Evolutionary conservation across 805 yeast species (phyloP).

Genomic region (Metschnikowia noctiluminum): DNA sequence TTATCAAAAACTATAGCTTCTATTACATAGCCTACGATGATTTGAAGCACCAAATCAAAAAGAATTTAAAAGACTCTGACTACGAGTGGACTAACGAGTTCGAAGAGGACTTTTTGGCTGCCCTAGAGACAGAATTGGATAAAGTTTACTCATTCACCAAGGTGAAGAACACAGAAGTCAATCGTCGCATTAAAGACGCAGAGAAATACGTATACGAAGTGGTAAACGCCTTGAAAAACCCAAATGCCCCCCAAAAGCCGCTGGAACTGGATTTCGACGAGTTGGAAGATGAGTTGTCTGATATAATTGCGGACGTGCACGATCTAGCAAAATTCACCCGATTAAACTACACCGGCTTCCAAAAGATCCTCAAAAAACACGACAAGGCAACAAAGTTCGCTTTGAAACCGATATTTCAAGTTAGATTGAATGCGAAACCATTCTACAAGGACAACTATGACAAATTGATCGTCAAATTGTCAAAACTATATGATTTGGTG

Average conservation of each 20-base stretch:
- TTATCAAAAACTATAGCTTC: slow-evolving; percentile 85
- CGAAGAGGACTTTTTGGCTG: slow-evolving; percentile 77
- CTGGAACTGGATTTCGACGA: slow-evolving; percentile 43
- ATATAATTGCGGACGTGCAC: slow-evolving; percentile 94
- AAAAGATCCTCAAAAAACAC: slow-evolving; percentile 93
- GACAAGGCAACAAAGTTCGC: slow-evolving; percentile 76
- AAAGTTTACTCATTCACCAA: slow-evolving; percentile 90
- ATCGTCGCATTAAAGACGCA: slow-evolving; percentile 78
- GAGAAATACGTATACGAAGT: slow-evolving; percentile 70
- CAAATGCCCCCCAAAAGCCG: slow-evolving; percentile 37
- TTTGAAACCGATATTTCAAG: slow-evolving; percentile 89
- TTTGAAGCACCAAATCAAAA: slow-evolving; percentile 75
- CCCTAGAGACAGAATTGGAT: slow-evolving; percentile 80
- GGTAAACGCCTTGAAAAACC: slow-evolving; percentile 45
- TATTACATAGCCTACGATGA: slow-evolving; percentile 92
- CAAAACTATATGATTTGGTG: slow-evolving; percentile 85
- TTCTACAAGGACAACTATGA: slow-evolving; percentile 96
- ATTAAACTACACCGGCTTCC: slow-evolving; percentile 94
- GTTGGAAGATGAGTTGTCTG: slow-evolving; percentile 46
- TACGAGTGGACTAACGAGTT: slow-evolving; percentile 67
- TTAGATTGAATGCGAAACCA: slow-evolving; percentile 87
- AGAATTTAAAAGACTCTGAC: slow-evolving; percentile 56
- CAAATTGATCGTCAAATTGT: slow-evolving; percentile 79
- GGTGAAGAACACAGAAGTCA: slow-evolving; percentile 81
- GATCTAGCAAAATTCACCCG: slow-evolving; percentile 93